Percentiles rank a stretch among this genome's conserved stretches.
These are phyloP conservation scores for Gautieria morchelliformis DNA, from an alignment of 768 basidiomycete genomes.

Conservation along the genomic window DNA sequence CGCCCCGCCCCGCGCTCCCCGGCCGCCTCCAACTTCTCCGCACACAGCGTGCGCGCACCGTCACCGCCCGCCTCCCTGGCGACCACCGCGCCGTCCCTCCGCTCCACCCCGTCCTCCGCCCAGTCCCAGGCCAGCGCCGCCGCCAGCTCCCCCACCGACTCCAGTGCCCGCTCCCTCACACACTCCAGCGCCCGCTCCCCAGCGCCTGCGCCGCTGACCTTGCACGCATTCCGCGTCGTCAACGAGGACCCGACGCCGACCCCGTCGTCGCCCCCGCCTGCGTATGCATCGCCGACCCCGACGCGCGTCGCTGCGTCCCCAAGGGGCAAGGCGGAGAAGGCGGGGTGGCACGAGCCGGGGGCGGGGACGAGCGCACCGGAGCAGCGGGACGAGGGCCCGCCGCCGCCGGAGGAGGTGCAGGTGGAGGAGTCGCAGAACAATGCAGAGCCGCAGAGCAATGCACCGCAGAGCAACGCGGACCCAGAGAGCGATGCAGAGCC, in stretches of 20 bases:
- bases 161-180: background rate
- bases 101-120: background rate
- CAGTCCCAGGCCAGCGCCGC: background rate
- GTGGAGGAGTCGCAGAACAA: too few species aligned
- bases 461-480: too few species aligned
- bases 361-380: background rate
- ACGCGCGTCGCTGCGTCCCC: background rate
- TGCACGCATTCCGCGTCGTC: background rate
- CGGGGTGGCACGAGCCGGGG: background rate
- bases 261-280: constrained; percentile 1
- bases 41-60: constrained; percentile 8
- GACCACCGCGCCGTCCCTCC: background rate
- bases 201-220: background rate
- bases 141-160: background rate
- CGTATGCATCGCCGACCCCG: constrained; percentile 1
- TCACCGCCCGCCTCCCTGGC: too few species aligned
- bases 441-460: too few species aligned
- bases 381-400: too few species aligned
- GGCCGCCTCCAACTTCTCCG: constrained; percentile 15
- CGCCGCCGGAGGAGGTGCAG: too few species aligned
- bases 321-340: background rate
- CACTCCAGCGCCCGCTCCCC: background rate
- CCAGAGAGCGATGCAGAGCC: too few species aligned
- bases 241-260: background rate
- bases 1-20: constrained; percentile 2